Base-by-base conservation (phyloP, 2,329 filamentous ascomycete species). In the Trichophyton mentagrophytes region DNA sequence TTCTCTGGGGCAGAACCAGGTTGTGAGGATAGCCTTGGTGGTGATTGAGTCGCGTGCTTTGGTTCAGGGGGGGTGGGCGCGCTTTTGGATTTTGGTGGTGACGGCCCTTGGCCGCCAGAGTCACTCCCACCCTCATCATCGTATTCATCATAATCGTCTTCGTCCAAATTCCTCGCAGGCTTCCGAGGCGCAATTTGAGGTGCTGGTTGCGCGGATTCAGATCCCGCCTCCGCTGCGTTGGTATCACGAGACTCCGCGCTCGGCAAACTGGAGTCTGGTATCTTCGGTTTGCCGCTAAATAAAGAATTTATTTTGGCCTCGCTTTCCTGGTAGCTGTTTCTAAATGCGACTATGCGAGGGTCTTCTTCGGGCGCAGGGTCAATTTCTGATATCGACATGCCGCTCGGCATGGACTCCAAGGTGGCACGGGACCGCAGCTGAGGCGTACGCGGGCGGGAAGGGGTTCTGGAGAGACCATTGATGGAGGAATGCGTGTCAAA, bases 231-330 rank as follows among this genome's bases (percentile, higher is more conserved):
- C 67, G 82, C 78, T 72, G 71, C 64, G 62, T 64, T 61, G 61
- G 67, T 64, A 59, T 64, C 62, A 56, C 69, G 67, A 62, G 69
- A 57, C 60, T 66, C 60, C 58, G 72, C 68, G 80, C 63, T 73
- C 73, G 68, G 82, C 78, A 70, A 83, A 77, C 64, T 81, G 76
- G 68, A 76, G 70, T 70, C 71, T 65, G 71, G 70, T 40, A 69
- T 68, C 25, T 72, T 70, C 56, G 72, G 74, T 57, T 72, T 74
- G 47, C 75, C 76, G 44, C 79, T 78, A 71, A 96, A 95, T n/a
- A 96, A 78, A 47, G 84, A 78, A 64, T 85, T 82, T 69, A 96
- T 85, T 74, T 85, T 87, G 67, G 84, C 81, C 75, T 96, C 90
- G 68, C 84, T 86, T 73, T 83, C 83, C 70, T 83, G 83, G 79